phyloP scores from a whole-genome alignment of 352 stramenopile species.

The Globisporangium spinosum region DNA sequence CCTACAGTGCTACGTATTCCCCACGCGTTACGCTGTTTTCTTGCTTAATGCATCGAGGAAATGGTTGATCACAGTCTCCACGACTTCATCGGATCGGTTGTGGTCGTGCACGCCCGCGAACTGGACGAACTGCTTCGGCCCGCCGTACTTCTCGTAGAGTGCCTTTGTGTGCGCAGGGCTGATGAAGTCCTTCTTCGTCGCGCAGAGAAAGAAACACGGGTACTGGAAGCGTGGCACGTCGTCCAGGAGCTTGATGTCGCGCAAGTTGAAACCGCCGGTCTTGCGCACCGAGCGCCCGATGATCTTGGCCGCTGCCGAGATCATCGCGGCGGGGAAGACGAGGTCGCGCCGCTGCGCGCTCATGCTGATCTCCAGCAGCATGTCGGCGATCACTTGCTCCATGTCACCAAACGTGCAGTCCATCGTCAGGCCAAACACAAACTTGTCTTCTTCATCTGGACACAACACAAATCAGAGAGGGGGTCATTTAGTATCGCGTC shows the following conservation, averaged over 20 bases:
- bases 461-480: not conserved
- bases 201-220: conserved; percentile 65
- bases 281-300: conserved; percentile 65
- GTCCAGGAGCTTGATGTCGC: conserved; percentile 50
- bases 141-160: conserved; percentile 56
- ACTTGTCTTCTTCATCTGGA: conserved; percentile 25
- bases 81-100: conserved; percentile 47
- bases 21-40: not conserved
- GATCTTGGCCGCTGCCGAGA: conserved; percentile 64
- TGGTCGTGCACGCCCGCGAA: conserved; percentile 59
- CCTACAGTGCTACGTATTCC: conserved; percentile 16
- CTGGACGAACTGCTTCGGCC: conserved; percentile 50
- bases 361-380: conserved; percentile 62
- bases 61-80: conserved; percentile 38
- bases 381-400: conserved; percentile 72
- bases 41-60: conserved; percentile 24
- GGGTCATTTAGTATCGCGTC: not conserved
- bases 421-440: conserved; percentile 56
- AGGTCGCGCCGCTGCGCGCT: conserved; percentile 68
- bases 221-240: conserved; percentile 34
- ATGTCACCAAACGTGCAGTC: conserved; percentile 75
- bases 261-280: conserved; percentile 49
- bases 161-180: conserved; percentile 47
- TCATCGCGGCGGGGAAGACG: conserved; percentile 59
- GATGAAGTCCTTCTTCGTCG: conserved; percentile 75